Conservation (phyloP, 352 stramenopile species). For the Elongisporangium anandrum region DNA sequence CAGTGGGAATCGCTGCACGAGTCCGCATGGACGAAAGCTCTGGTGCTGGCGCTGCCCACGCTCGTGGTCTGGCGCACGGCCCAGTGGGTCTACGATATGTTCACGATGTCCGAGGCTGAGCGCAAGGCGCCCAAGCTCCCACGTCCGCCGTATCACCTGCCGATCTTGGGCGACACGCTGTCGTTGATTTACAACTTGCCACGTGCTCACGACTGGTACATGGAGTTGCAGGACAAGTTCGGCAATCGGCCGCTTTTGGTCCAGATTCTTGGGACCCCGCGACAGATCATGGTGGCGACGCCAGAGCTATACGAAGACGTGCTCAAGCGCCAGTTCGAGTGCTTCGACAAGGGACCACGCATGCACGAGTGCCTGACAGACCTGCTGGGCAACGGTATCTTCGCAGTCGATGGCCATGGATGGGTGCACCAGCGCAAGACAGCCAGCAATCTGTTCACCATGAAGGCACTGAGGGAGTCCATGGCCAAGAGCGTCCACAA, state of each 20-base stretch:
- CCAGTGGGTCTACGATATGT: slow-evolving; percentile 14
- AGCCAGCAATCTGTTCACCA: slow-evolving; percentile 85
- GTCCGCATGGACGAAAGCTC: background rate
- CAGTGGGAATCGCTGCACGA: background rate
- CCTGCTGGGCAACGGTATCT: slow-evolving; percentile 63
- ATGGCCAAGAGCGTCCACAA: slow-evolving; percentile 30
- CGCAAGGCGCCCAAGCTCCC: slow-evolving; percentile 12
- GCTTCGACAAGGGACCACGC: slow-evolving; percentile 60
- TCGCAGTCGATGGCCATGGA: slow-evolving; percentile 49
- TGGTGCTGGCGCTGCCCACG: background rate
- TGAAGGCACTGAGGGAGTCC: slow-evolving; percentile 42
- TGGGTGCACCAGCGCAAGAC: slow-evolving; percentile 76
- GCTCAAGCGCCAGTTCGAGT: slow-evolving; percentile 65
- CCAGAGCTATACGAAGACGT: slow-evolving; percentile 46
- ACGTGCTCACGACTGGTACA: slow-evolving; percentile 55
- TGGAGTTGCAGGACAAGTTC: slow-evolving; percentile 37
- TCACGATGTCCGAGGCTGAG: slow-evolving; percentile 12
- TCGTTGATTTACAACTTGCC: slow-evolving; percentile 20
- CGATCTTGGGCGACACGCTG: slow-evolving; percentile 40
- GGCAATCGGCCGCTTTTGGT: slow-evolving; percentile 36
- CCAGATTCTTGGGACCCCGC: slow-evolving; percentile 23
- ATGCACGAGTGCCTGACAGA: slow-evolving; percentile 29
- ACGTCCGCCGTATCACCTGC: slow-evolving; percentile 21
- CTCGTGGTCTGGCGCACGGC: slow-evolving; percentile 5
- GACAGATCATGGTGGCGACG: slow-evolving; percentile 31